A percentile compares a stretch with the other conserved stretches of the same genome.
These are phyloP conservation scores for Phytopythium delawarense DNA, from an alignment of 352 stramenopile species.

Conservation along the genomic window DNA sequence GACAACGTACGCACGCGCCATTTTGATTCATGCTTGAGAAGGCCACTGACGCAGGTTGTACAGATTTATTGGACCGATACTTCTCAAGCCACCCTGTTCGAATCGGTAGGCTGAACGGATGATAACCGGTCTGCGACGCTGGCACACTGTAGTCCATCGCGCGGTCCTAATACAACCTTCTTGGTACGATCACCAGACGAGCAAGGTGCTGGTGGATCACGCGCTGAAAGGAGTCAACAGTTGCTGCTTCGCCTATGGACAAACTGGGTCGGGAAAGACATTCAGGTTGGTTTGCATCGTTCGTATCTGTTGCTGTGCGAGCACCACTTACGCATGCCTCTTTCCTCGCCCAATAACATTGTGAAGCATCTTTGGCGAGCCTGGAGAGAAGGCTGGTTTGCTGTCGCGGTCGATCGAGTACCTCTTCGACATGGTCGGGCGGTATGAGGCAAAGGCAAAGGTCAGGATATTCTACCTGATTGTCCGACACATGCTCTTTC, in stretches of 20 bases:
- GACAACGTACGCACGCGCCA: conserved; percentile 41
- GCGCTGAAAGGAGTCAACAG: conserved; percentile 91
- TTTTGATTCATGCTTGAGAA: neutral
- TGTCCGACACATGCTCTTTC: neutral
- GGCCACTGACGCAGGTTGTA: neutral
- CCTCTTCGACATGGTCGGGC: conserved; percentile 83
- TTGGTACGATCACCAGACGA: conserved; percentile 36
- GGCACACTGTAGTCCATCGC: neutral
- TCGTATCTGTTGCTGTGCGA: neutral
- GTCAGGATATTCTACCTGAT: conserved; percentile 12
- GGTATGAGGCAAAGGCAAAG: conserved; percentile 54
- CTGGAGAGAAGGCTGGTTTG: conserved; percentile 74
- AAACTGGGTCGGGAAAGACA: conserved; percentile 83
- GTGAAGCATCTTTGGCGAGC: conserved; percentile 85
- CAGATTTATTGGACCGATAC: conserved; percentile 85
- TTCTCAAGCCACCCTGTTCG: conserved; percentile 63
- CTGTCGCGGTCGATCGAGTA: conserved; percentile 89
- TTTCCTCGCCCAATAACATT: neutral
- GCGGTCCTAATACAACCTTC: neutral
- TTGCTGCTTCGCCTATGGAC: conserved; percentile 92
- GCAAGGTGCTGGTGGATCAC: conserved; percentile 87
- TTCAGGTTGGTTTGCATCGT: conserved; percentile 49
- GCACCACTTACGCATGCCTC: neutral
- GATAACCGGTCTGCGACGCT: neutral
- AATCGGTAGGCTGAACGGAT: conserved; percentile 29